phyloP scores from a whole-genome alignment of 2,329 filamentous ascomycete genomes.

The Keithomyces neogunnii region DNA sequence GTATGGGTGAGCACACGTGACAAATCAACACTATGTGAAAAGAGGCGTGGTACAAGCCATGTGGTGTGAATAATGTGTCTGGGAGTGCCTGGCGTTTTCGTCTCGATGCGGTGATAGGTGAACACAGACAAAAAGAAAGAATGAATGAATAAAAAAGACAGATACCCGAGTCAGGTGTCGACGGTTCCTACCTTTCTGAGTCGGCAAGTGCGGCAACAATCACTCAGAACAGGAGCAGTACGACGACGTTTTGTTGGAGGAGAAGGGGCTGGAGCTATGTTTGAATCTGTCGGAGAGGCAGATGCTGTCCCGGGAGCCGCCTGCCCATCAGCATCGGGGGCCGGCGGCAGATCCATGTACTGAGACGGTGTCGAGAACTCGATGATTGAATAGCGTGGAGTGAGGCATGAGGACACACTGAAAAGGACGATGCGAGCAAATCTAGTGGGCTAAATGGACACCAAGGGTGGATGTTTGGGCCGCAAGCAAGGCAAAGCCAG shows the following conservation, averaged over 20 bases:
- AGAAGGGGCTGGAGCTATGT: slow-evolving; percentile 3
- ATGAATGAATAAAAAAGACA: not conserved
- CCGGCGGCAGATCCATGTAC: slow-evolving; percentile 10
- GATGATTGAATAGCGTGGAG: slow-evolving; percentile 2
- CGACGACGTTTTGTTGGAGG: slow-evolving; percentile 24
- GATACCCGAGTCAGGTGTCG: not conserved
- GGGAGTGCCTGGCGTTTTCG: no score
- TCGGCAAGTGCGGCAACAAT: slow-evolving; percentile 30
- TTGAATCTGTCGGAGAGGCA: not conserved
- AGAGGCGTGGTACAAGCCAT: no score
- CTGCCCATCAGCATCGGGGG: slow-evolving; percentile 6
- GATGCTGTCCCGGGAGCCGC: slow-evolving; percentile 4
- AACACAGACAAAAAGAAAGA: no score
- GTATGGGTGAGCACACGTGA: no score
- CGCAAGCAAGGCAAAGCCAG: not conserved
- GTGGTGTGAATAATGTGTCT: no score
- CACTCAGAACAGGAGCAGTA: slow-evolving; percentile 15
- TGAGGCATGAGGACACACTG: slow-evolving; percentile 9
- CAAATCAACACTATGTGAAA: no score
- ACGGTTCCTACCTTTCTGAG: slow-evolving; percentile 26
- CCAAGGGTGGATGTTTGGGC: not conserved
- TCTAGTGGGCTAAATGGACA: not conserved
- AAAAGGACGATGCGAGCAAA: not conserved
- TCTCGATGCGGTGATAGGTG: no score
- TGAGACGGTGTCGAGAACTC: slow-evolving; percentile 4